Conservation (phyloP, 495 filamentous ascomycete genomes). For the Letharia lupina region DNA sequence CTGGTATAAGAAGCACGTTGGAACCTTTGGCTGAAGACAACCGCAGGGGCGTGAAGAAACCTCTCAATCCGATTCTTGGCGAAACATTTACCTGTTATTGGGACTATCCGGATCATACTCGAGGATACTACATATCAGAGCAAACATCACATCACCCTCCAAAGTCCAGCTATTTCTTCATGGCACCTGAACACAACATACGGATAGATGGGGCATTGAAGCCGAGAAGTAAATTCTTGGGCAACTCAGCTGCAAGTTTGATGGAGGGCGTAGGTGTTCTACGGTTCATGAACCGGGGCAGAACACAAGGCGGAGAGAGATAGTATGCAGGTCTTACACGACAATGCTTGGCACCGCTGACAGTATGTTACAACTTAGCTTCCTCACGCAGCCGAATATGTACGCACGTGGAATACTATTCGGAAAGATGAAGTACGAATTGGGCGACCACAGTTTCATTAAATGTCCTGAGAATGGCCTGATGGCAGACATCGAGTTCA, state of each 20-base stretch:
- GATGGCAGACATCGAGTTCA: conserved; percentile 94
- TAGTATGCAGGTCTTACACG: conserved; percentile 54
- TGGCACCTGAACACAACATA: conserved; percentile 90
- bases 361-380: conserved; percentile 38
- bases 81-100: conserved; percentile 94
- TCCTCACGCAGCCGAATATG: conserved; percentile 97
- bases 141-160: conserved; percentile 95
- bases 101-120: conserved; percentile 80
- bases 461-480: conserved; percentile 80
- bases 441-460: conserved; percentile 94
- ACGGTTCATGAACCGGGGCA: conserved; percentile 67
- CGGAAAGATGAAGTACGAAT: conserved; percentile 99
- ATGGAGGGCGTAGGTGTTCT: conserved; percentile 95
- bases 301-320: conserved; percentile 62
- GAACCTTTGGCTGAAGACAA: conserved; percentile 25
- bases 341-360: conserved; percentile 1
- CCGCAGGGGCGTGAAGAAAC: conserved; percentile 90
- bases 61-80: conserved; percentile 91
- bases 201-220: conserved; percentile 94
- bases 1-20: not conserved
- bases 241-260: conserved; percentile 94
- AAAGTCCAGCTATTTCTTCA: conserved; percentile 98
- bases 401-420: conserved; percentile 96
- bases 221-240: conserved; percentile 91
- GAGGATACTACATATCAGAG: conserved; percentile 92